Evolutionary conservation across 371 early-diverging fungal genomes (phyloP).

Genomic region (Lichtheimia corymbifera): DNA sequence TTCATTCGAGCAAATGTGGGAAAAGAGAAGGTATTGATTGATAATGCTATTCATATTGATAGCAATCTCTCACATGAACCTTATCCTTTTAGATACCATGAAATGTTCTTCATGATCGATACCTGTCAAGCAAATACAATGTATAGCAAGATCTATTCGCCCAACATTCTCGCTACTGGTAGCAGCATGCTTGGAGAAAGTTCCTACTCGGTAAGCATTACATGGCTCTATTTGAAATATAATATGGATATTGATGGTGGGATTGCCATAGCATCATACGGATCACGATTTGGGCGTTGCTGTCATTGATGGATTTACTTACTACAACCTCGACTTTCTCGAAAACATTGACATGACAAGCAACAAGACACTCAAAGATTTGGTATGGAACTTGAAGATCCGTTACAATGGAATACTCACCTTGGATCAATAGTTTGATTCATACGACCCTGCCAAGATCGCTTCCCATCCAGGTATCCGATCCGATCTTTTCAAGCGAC

Average conservation of each 20-base stretch:
- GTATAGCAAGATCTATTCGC: constrained; percentile 88
- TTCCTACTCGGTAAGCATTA: constrained; percentile 81
- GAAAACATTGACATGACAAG: constrained; percentile 83
- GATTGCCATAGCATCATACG: constrained; percentile 69
- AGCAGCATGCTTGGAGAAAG: constrained; percentile 85
- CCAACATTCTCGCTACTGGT: constrained; percentile 90
- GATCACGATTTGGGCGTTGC: constrained; percentile 93
- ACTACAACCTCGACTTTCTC: constrained; percentile 87
- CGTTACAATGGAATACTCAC: background rate
- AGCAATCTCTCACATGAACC: background rate
- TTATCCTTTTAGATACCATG: constrained; percentile 73
- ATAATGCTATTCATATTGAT: background rate
- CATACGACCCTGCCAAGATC: constrained; percentile 74
- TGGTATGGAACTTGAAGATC: constrained; percentile 52
- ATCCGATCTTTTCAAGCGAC: constrained; percentile 77
- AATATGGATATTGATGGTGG: background rate
- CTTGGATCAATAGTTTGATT: constrained; percentile 59
- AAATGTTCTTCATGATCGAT: constrained; percentile 95
- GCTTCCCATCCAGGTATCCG: constrained; percentile 84
- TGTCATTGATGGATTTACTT: constrained; percentile 96
- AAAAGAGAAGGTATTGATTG: constrained; percentile 75
- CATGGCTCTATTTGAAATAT: background rate
- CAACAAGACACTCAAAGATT: constrained; percentile 68
- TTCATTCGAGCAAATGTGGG: constrained; percentile 95
- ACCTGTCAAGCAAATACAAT: constrained; percentile 98